Conservation (phyloP, 2,329 filamentous ascomycete genomes). For the Rhynchosporium graminicola region DNA sequence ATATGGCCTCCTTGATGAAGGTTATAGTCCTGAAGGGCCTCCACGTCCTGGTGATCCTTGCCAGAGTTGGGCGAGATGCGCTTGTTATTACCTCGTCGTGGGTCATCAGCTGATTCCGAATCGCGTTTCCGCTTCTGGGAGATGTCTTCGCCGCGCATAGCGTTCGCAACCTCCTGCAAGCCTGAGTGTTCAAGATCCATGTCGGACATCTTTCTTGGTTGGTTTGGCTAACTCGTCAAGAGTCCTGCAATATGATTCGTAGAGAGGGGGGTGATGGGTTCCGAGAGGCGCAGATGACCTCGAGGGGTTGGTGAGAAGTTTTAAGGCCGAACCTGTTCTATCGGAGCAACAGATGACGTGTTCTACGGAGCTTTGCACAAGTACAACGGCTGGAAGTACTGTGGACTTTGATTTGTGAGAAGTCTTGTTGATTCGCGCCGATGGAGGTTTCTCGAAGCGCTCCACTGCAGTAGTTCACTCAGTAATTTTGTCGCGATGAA, state of each 20-base stretch:
- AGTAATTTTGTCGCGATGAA: constrained; percentile 36
- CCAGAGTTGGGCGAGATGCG: constrained; percentile 39
- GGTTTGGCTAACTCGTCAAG: constrained; percentile 26
- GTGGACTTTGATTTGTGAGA: constrained; percentile 28
- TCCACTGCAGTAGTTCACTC: constrained; percentile 40
- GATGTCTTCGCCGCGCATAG: constrained; percentile 40
- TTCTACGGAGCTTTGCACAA: constrained; percentile 39
- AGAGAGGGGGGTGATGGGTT: constrained; percentile 25
- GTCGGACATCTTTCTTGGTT: constrained; percentile 37
- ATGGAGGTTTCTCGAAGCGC: constrained; percentile 37
- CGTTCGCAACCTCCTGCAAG: constrained; percentile 42
- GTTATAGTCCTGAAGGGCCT: constrained; percentile 41
- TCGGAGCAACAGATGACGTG: constrained; percentile 39
- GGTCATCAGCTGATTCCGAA: constrained; percentile 41
- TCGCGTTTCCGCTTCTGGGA: constrained; percentile 42
- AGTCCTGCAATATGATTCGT: constrained; percentile 38
- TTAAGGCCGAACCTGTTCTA: constrained; percentile 37
- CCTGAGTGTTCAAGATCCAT: constrained; percentile 42
- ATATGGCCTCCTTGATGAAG: constrained; percentile 48
- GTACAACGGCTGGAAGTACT: constrained; percentile 35
- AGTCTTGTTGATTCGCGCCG: constrained; percentile 32
- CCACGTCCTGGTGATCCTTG: constrained; percentile 39
- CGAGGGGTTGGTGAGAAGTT: constrained; percentile 37
- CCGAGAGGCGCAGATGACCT: constrained; percentile 40
- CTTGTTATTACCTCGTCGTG: constrained; percentile 40